Conservation (phyloP, 1,284 basidiomycete species). For the Heterobasidion parviporum region DNA sequence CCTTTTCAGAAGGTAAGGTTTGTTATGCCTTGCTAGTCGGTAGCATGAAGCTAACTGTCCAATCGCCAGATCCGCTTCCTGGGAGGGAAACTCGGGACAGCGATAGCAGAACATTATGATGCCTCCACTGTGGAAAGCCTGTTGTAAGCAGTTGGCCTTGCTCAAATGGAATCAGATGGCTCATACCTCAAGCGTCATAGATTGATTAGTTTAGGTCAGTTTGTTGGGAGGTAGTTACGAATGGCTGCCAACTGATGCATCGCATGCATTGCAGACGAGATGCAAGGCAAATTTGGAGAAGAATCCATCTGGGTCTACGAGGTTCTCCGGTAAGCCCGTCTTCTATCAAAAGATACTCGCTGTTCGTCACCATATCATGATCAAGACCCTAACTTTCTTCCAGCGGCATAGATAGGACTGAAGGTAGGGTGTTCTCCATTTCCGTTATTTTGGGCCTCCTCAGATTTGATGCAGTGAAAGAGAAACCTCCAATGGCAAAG, state of each 20-base stretch:
- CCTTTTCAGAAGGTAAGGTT: slow-evolving; percentile 75
- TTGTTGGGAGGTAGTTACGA: neutral
- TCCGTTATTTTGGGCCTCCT: neutral
- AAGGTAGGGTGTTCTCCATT: slow-evolving; percentile 45
- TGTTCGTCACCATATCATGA: neutral
- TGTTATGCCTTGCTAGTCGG: neutral
- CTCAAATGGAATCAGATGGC: neutral
- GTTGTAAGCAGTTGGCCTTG: slow-evolving; percentile 39
- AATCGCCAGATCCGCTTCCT: slow-evolving; percentile 78
- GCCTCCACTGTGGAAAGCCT: slow-evolving; percentile 86
- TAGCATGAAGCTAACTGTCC: neutral
- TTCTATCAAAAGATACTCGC: neutral
- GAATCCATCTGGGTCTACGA: slow-evolving; percentile 90
- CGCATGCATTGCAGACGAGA: slow-evolving; percentile 46
- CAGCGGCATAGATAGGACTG: slow-evolving; percentile 85
- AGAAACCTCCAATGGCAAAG: slow-evolving; percentile 74
- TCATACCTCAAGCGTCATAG: slow-evolving; percentile 19
- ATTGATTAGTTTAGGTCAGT: slow-evolving; percentile 38
- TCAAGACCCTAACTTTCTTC: neutral
- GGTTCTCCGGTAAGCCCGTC: slow-evolving; percentile 51
- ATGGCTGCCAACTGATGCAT: slow-evolving; percentile 4
- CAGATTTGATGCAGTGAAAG: slow-evolving; percentile 55
- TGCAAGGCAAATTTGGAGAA: slow-evolving; percentile 81
- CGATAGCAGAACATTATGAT: slow-evolving; percentile 82
- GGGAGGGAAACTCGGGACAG: slow-evolving; percentile 90